These are phyloP conservation scores for Talaromyces thailandensis DNA, from an alignment of 495 filamentous ascomycete species.

Conservation along the genomic window DNA sequence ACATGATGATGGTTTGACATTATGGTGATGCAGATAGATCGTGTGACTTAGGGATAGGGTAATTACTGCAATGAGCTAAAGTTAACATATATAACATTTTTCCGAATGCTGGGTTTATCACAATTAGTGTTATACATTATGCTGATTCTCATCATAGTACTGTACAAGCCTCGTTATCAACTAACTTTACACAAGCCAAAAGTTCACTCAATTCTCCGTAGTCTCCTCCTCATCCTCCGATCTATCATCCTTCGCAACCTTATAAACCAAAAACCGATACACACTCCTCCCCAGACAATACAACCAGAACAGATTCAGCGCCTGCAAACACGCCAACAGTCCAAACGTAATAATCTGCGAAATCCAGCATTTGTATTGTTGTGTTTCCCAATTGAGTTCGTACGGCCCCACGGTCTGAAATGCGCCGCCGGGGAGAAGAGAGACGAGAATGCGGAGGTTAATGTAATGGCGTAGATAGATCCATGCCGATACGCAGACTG, in stretches of 20 bases:
- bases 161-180: not conserved
- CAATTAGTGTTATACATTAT: not conserved
- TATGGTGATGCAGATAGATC: not conserved
- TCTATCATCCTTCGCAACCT: conserved; percentile 3
- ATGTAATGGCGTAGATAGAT: conserved; percentile 82
- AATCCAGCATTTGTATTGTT: conserved; percentile 65
- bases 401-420: conserved; percentile 77
- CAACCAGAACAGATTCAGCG: conserved; percentile 71
- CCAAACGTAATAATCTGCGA: conserved; percentile 54
- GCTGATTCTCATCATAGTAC: not conserved
- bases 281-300: conserved; percentile 51
- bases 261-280: conserved; percentile 3
- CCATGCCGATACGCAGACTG: conserved; percentile 67
- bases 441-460: conserved; percentile 70
- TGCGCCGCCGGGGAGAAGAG: conserved; percentile 54
- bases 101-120: not conserved
- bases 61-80: too few relatives aligned
- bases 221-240: conserved; percentile 2
- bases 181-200: not conserved
- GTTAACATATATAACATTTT: not conserved
- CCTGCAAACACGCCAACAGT: conserved; percentile 59
- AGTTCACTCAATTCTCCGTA: not conserved
- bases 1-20: not conserved
- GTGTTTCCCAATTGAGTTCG: conserved; percentile 64
- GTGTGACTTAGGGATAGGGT: not conserved